phyloP scores from a whole-genome alignment of 495 filamentous ascomycete genomes.

The Penicillium turbatum region DNA sequence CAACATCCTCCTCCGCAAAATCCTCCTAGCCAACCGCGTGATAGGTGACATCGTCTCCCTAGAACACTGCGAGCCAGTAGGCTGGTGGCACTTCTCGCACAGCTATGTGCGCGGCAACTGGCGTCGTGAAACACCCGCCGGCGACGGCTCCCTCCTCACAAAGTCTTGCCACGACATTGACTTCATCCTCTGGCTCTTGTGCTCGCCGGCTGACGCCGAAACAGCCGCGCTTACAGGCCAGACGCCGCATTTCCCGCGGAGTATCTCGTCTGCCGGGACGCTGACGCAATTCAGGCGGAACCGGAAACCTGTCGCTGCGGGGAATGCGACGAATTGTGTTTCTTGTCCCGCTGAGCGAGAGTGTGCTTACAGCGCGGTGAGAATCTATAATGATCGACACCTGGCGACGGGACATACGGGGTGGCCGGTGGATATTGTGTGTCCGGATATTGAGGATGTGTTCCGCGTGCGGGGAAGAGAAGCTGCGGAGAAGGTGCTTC shows the following conservation, averaged over 20 bases:
- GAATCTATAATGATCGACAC: slow-evolving; percentile 64
- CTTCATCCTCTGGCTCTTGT: slow-evolving; percentile 75
- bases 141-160: slow-evolving; percentile 65
- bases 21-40: slow-evolving; percentile 61
- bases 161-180: slow-evolving; percentile 97
- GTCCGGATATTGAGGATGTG: slow-evolving; percentile 81
- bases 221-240: slow-evolving; percentile 7
- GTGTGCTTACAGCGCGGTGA: slow-evolving; percentile 79
- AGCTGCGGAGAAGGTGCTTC: slow-evolving; percentile 30
- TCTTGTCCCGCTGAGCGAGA: slow-evolving; percentile 65
- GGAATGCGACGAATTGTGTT: slow-evolving; percentile 80
- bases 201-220: slow-evolving; percentile 24
- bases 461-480: slow-evolving; percentile 14
- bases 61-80: slow-evolving; percentile 90
- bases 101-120: slow-evolving; percentile 93
- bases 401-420: slow-evolving; percentile 55
- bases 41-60: slow-evolving; percentile 86
- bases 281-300: slow-evolving; percentile 61
- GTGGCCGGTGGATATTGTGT: slow-evolving; percentile 86
- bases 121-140: slow-evolving; percentile 63
- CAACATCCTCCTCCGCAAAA: slow-evolving; percentile 75
- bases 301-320: slow-evolving; percentile 70
- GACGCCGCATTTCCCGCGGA: slow-evolving; percentile 66
- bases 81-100: slow-evolving; percentile 95
- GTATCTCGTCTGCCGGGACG: slow-evolving; percentile 63